A percentile compares a stretch with the other conserved stretches of the same genome.
Evolutionary conservation across 2,329 filamentous ascomycete genomes (phyloP).

Genomic region (Arthrobotrys megalospora): DNA sequence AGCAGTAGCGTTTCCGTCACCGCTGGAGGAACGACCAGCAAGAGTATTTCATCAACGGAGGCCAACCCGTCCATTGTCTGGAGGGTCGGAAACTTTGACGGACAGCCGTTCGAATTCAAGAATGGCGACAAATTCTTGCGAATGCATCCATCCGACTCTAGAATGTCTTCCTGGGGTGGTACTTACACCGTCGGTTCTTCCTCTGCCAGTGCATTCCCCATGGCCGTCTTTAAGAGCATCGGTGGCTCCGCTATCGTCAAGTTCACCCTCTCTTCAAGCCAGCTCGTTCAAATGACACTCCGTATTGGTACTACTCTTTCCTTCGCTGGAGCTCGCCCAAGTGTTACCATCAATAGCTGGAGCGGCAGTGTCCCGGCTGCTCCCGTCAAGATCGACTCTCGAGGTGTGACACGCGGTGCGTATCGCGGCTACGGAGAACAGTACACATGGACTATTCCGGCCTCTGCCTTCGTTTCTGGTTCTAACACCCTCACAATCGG

Average conservation of each 20-base stretch:
- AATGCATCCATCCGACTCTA: constrained; percentile 78
- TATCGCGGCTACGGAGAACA: constrained; percentile 77
- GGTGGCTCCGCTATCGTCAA: constrained; percentile 51
- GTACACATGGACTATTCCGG: constrained; percentile 75
- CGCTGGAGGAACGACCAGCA: constrained; percentile 70
- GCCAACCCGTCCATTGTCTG: constrained; percentile 72
- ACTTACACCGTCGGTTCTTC: constrained; percentile 76
- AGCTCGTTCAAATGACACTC: constrained; percentile 70
- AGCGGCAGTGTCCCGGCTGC: constrained; percentile 67
- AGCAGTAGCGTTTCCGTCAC: constrained; percentile 71
- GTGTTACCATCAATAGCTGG: constrained; percentile 74
- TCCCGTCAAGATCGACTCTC: constrained; percentile 76
- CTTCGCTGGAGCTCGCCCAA: constrained; percentile 75
- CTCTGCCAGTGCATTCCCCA: constrained; percentile 73
- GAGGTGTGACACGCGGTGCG: constrained; percentile 77
- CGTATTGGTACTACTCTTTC: constrained; percentile 77
- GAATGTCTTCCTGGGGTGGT: constrained; percentile 76
- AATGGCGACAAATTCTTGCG: constrained; percentile 78
- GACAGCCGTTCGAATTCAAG: constrained; percentile 76
- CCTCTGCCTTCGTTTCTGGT: constrained; percentile 74
- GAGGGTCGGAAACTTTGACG: constrained; percentile 78
- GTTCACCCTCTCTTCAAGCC: constrained; percentile 52
- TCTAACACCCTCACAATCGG: constrained; percentile 76
- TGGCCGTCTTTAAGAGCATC: constrained; percentile 75
- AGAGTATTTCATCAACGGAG: constrained; percentile 71